Base-by-base conservation (phyloP, 805 yeast species). In the Kregervanrija delftensis region DNA sequence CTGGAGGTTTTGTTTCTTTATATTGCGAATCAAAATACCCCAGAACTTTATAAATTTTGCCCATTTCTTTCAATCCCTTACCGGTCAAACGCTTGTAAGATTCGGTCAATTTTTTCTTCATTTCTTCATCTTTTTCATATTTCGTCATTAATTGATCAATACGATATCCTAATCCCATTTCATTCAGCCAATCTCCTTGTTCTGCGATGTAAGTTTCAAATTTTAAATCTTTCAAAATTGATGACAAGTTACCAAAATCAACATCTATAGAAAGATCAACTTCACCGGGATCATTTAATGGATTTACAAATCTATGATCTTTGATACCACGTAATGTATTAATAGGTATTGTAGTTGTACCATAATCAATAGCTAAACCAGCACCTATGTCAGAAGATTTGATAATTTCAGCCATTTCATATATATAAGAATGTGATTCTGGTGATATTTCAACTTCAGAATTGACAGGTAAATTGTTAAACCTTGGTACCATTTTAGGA, bases 231-330 rank as follows among this genome's bases (percentile, higher is more conserved):
- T 45, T 39, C 14, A 69, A 60, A 35, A 74, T 65, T 3, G 59
- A 50, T 11, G 63, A 64, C 42, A 87, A 61, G 17, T 83, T 82
- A 30, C 69, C 73, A 58, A 87, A 87, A 60, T 87, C 96, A 11
- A 87, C 96, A 58, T 87, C 95, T 0, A 83, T 81, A 0, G 95
- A 84, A 30, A 87, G 67, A 64, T 87, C 96, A 3, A 85, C 90
- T 33, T 77, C 74, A 1, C 96, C 96, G 0, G 93, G 93, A 11
- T 71, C 69, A n/a, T 61, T 68, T 47, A 85, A 82, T 1, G 96
- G 95, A 16, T 81, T 76, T 0, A 83, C 90, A 54, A 86, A 74
- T 52, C 76, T 74, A 60, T 87, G 95, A 50, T 77, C 67, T 52
- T 74, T 71, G 49, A 87, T 86, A 0, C 88, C 96, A 32, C 96